Base-by-base conservation (phyloP, 768 basidiomycete species). In the Austroboletus eburneus region DNA sequence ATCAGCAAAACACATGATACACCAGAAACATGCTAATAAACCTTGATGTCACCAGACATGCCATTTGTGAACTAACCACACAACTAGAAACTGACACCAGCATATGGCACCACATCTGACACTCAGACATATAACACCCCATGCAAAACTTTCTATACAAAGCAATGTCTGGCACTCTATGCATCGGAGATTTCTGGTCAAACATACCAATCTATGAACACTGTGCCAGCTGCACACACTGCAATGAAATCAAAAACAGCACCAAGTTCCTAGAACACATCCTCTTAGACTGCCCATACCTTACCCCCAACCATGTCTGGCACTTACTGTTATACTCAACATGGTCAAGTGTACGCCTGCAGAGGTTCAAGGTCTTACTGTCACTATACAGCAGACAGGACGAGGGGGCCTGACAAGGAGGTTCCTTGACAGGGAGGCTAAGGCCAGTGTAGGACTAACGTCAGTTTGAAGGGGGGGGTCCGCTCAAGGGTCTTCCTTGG, bases 221-320 rank as follows among this genome's bases (percentile, higher is more conserved):
- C 2, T 30, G 48, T 30, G 44, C 46, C 16, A 13, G 0, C 5
- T 68, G 66, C 49, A 22, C 14, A 0, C 29, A 41, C 1, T 63
- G 63, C 25, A 20, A 35, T 5, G 10, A 10, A 27, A 27, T 10
- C 25, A 27, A 27, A 0, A 24, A 46, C n/a, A 44, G 23, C 0
- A 41, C 9, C n/a, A 67, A 70, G 32, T 35, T 56, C 7, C 55
- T 69, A 45, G 54, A 60, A 3, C 67, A 70, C 37, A 67, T 68
- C 9, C 52, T 69, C 1, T 49, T 42, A 0, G 44, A 65, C 18
- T 69, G 68, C 20, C 41, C 35, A 18, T 5, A 36, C 5, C 20
- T 13, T 6, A 13, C 35, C 20, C 0, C 35, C 2, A 14, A 14
- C 3, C 20, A 36, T 6, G 14, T 21, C 12, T 3, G 25, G 25